Conservation (phyloP, 2,329 filamentous ascomycete species). For the Fusarium sp. region DNA sequence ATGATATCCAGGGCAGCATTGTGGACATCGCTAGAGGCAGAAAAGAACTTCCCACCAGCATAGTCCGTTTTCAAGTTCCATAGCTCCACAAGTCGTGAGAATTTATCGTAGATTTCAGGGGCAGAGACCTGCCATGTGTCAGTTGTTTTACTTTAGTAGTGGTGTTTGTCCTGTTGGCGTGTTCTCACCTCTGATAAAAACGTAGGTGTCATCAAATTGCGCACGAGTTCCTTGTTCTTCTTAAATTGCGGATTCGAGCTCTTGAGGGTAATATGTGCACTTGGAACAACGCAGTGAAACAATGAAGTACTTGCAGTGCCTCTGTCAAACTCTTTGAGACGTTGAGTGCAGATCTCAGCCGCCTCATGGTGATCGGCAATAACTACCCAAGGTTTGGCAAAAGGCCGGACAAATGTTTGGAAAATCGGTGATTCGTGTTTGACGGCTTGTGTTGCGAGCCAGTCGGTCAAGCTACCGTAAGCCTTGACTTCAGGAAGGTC, state of each 20-base stretch:
- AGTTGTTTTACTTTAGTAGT: not conserved
- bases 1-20: slow-evolving; percentile 36
- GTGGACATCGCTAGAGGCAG: slow-evolving; percentile 18
- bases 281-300: slow-evolving; percentile 25
- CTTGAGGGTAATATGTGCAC: slow-evolving; percentile 25
- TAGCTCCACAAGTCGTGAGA: slow-evolving; percentile 13
- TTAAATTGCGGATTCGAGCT: slow-evolving; percentile 32
- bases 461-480: slow-evolving; percentile 30
- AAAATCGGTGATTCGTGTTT: slow-evolving; percentile 32
- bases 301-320: slow-evolving; percentile 16
- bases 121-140: slow-evolving; percentile 20
- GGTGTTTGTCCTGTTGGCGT: rapidly evolving
- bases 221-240: slow-evolving; percentile 39
- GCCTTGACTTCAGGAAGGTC: slow-evolving; percentile 27
- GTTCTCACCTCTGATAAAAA: slow-evolving; percentile 27
- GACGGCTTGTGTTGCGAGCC: slow-evolving; percentile 19
- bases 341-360: slow-evolving; percentile 27
- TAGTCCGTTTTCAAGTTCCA: slow-evolving; percentile 22
- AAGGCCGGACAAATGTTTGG: slow-evolving; percentile 28
- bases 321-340: slow-evolving; percentile 36
- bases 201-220: slow-evolving; percentile 34
- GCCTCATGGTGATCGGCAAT: slow-evolving; percentile 39
- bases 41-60: slow-evolving; percentile 15
- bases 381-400: slow-evolving; percentile 31
- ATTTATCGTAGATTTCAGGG: slow-evolving; percentile 37